Conservation (phyloP, 148 eudicot species). For the Pouteria glomerata region DNA sequence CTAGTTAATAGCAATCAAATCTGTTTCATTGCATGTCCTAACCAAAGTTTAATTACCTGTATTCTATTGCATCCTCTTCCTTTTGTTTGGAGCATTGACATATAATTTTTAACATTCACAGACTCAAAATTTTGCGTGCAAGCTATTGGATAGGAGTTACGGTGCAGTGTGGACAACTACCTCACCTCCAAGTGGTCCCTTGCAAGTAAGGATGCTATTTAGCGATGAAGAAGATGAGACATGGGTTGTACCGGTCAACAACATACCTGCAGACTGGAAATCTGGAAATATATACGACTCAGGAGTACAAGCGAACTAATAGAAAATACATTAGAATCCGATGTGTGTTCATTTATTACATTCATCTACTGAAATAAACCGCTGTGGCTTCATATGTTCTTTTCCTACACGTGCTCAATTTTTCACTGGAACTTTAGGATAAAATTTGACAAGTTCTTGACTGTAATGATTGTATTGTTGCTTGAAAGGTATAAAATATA, state of each 20-base stretch:
- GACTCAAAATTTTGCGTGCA: slow-evolving; percentile 60
- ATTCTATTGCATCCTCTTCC: too few species aligned
- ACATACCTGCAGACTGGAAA: slow-evolving; percentile 64
- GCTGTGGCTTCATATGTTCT: neutral
- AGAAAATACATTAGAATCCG: neutral
- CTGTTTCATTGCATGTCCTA: neutral
- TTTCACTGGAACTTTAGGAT: neutral
- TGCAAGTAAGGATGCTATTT: slow-evolving; percentile 61
- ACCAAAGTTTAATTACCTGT: too few species aligned
- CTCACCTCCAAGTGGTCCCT: slow-evolving; percentile 65
- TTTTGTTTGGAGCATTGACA: neutral
- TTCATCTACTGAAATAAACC: neutral
- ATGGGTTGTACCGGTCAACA: slow-evolving; percentile 60
- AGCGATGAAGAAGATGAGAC: slow-evolving; percentile 53
- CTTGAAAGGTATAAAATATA: neutral
- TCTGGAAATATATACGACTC: slow-evolving; percentile 67
- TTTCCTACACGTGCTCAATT: neutral
- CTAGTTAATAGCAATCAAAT: neutral
- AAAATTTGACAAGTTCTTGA: neutral
- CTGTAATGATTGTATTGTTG: neutral
- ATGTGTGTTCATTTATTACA: neutral
- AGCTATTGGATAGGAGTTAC: slow-evolving; percentile 55
- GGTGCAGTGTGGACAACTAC: slow-evolving; percentile 77
- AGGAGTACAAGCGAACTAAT: slow-evolving; percentile 53
- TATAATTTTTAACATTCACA: slow-evolving; percentile 10